Base-by-base conservation (phyloP, 2,329 filamentous ascomycete genomes). In the Sordariomycetes sp. region DNA sequence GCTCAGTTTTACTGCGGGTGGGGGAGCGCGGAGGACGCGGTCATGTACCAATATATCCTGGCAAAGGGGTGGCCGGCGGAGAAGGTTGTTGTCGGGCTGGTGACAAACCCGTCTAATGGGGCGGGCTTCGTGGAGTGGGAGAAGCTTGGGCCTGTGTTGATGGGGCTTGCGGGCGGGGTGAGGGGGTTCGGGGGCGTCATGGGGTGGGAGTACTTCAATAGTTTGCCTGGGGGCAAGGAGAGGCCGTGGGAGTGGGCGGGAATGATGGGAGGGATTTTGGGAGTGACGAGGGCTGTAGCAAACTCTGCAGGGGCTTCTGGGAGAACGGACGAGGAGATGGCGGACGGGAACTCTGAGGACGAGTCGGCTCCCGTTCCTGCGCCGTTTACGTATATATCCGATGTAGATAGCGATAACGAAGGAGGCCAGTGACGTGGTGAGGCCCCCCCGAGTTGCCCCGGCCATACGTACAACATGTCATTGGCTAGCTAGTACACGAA, bases 201-300 rank as follows among this genome's bases (percentile, higher is more conserved):
- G 84, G 90, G 90, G 2, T 96, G 91, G 91, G 91, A 96, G 72
- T 96, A 94, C 68, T 96, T 92, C 72, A 95, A 95, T 72, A 82
- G 85, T 57, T 68, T 84, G 59, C 87, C 88, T 0, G 85, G 84
- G 1, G 84, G 80, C 25, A 67, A 66, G 2, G 73, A 74, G 13
- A 72, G 76, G 57, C 87, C 89, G 0, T 92, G 86, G 86, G 76
- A 87, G 62, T 96, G 90, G 90, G 88, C 87, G 0, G 34, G 42
- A 15, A n/a, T n/a, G 28, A 25, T 53, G 25, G 35, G 32, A 6
- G 48, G 22, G 54, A 39, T 50, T 1, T 8, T 50, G 45, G 45
- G 45, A 5, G n/a, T 17, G 15, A 45, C 39, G 39, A 45, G 55
- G 48, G 28, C 28, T 32, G 28, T 32, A 8, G 28, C 28, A 4